These are phyloP conservation scores for Aspergillus candidus DNA, from an alignment of 2,329 filamentous ascomycete species.

Conservation along the genomic window DNA sequence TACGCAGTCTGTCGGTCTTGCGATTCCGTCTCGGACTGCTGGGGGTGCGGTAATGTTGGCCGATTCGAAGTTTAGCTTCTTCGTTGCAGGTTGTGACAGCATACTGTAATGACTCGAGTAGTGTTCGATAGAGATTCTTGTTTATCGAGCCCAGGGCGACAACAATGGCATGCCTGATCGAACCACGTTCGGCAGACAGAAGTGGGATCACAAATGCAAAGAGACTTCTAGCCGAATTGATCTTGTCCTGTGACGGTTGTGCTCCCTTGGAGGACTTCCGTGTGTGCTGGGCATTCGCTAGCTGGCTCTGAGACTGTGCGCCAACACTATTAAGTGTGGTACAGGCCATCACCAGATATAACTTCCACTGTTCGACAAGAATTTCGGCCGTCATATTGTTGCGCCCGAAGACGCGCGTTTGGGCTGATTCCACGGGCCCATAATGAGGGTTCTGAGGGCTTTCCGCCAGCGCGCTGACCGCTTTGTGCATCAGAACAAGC, in stretches of 20 bases:
- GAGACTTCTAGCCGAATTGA: slow-evolving; percentile 78
- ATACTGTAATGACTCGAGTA: slow-evolving; percentile 83
- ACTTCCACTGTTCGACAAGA: slow-evolving; percentile 93
- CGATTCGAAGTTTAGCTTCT: slow-evolving; percentile 74
- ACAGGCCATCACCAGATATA: slow-evolving; percentile 95
- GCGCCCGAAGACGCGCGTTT: slow-evolving; percentile 38
- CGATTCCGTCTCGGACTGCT: slow-evolving; percentile 77
- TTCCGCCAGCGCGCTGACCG: slow-evolving; percentile 73
- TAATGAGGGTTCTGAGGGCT: slow-evolving; percentile 51
- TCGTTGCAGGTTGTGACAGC: slow-evolving; percentile 82
- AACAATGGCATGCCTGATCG: slow-evolving; percentile 84
- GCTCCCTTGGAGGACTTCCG: slow-evolving; percentile 70
- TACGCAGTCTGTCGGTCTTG: slow-evolving; percentile 79
- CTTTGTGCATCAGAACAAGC: slow-evolving; percentile 85
- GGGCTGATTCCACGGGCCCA: slow-evolving; percentile 29
- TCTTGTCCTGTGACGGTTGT: slow-evolving; percentile 64
- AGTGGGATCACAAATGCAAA: slow-evolving; percentile 91
- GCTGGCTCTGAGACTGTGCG: slow-evolving; percentile 53
- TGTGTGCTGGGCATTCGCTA: slow-evolving; percentile 63
- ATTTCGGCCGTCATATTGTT: slow-evolving; percentile 71
- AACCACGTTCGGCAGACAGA: slow-evolving; percentile 69
- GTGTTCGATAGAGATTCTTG: slow-evolving; percentile 80
- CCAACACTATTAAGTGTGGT: slow-evolving; percentile 86
- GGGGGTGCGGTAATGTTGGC: slow-evolving; percentile 69
- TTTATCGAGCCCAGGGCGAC: slow-evolving; percentile 92